Evolutionary conservation across 192 early-diverging fungal genomes (phyloP).

Genomic region (Allomyces arbusculus): DNA sequence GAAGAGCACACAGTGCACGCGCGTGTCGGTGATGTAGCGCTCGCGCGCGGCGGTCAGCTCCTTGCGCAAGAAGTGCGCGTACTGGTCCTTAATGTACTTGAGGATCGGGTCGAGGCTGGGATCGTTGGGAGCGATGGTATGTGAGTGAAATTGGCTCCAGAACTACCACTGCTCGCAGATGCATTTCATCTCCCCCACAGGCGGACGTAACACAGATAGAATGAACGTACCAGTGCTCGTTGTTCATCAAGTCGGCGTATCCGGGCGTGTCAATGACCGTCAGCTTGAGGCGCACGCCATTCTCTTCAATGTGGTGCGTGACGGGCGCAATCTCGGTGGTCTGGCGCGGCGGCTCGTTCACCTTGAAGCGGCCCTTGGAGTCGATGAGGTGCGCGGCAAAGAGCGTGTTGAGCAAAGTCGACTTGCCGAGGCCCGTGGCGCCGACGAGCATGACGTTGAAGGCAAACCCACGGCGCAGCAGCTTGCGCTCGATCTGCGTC

Average conservation of each 20-base stretch:
- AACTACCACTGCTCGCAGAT: neutral
- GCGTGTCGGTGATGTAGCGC: conserved; percentile 75
- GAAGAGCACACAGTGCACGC: conserved; percentile 87
- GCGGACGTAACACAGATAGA: neutral
- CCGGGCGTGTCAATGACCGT: conserved; percentile 97
- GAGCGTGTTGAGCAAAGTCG: conserved; percentile 93
- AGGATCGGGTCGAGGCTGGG: conserved; percentile 87
- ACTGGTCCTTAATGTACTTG: conserved; percentile 98
- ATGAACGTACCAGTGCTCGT: conserved; percentile 65
- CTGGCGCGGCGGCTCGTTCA: conserved; percentile 64
- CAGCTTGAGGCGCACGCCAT: conserved; percentile 75
- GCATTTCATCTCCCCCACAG: neutral
- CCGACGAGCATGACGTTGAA: conserved; percentile 98
- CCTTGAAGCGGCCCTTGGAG: conserved; percentile 63
- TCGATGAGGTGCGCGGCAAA: conserved; percentile 92
- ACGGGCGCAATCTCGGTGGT: conserved; percentile 87
- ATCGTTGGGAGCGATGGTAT: neutral
- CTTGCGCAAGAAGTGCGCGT: conserved; percentile 81
- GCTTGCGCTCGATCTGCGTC: conserved; percentile 91
- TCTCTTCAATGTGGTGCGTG: conserved; percentile 80
- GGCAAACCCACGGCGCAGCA: conserved; percentile 88
- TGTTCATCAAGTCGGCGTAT: conserved; percentile 97
- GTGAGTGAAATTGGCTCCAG: neutral
- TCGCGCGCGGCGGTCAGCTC: conserved; percentile 78
- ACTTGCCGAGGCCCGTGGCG: conserved; percentile 92